Base-by-base conservation (phyloP, 768 basidiomycete genomes). In the Termitomyces eurrhizus region DNA sequence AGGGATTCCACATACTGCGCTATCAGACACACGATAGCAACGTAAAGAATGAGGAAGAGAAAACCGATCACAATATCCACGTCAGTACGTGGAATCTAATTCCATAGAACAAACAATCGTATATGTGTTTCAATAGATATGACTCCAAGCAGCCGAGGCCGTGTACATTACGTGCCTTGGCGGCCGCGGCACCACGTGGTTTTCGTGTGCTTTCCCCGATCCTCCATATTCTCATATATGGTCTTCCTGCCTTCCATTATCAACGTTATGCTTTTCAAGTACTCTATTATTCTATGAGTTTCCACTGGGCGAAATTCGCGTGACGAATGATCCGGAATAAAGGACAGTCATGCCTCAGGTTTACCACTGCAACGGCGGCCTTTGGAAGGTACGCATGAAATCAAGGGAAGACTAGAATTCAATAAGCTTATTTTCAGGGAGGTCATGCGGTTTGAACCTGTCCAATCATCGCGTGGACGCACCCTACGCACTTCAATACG, bases 401-500 rank as follows among this genome's bases (percentile, higher is more conserved):
- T n/a, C 9, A n/a, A 18, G 7, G 16, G 41, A 42, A 42, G 24
- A 45, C 8, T 45, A 21, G 11, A 45, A 44, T 7, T 3, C 37
- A 26, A 35, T 53, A 14, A 24, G n/a, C 21, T 24, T 7, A 42
- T 18, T 42, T 42, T 39, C 55, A 56, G 62, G 49, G 70, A 71
- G 14, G 73, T 70, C 29, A 65, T 53, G 32, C 64, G 62, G 12
- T 46, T 53, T 45, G 64, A 61, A 9, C 63, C 67, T 50, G 73
- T 64, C 69, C 68, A 70, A 13, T 67, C 51, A 56, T 70, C 70
- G 11, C 68, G 18, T 42, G 41, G 16, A 42, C 18, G 41, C 18
- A 42, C 18, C 18, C 41, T 71, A 83, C 76, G 0, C 73, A 59
- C 63, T 83, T 83, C 32, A 82, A 50, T 61, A 77, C 76, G 7